Base-by-base conservation (phyloP, 2,329 filamentous ascomycete genomes). In the Dactylella cylindrospora region DNA sequence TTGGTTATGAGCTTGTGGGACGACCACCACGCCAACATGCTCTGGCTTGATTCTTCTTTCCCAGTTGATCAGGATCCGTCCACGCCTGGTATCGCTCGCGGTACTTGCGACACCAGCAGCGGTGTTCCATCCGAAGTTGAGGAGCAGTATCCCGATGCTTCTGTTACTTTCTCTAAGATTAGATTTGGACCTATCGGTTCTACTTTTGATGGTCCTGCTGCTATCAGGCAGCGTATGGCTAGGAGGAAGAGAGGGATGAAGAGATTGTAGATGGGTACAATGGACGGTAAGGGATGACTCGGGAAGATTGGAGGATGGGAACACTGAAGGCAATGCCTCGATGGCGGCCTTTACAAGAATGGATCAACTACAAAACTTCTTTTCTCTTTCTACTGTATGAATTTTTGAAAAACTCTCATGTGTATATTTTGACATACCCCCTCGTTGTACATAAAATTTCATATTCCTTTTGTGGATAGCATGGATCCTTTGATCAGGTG, bases 101-200 rank as follows among this genome's bases (percentile, higher is more conserved):
- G 82, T 44, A 73, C 75, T 32, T 84, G 82, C 71, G 52, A 75
- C 45, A 76, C 74, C 35, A 73, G 70, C 66, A 79, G 78, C 13
- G 81, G 81, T 29, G 75, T 72, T 19, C 81, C 81, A 12, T 51
- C 69, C 17, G 75, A 77, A 3, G 71, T 84, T 33, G 79, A 83
- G 72, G 38, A 70, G 9, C 66, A 72, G 38, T 69, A 71, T 8
- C 74, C 79, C 29, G 73, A 76, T 71, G 73, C 80, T 38, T 74
- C 74, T 66, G 80, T 83, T 40, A 70, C 75, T 62, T 83, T 76
- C 74, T 81, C 79, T 65, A 81, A 81, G 74, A 81, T 82, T 74
- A 77, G 76, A 72, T 77, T 80, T 67, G 80, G 80, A 20, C 75
- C 78, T 52, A 78, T 83, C 70, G 76, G 76, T 67, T 79, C 77